These are phyloP conservation scores for Tripidium arundinaceum DNA, from an alignment of 202 grass and related monocot genomes.

Conservation along the genomic window DNA sequence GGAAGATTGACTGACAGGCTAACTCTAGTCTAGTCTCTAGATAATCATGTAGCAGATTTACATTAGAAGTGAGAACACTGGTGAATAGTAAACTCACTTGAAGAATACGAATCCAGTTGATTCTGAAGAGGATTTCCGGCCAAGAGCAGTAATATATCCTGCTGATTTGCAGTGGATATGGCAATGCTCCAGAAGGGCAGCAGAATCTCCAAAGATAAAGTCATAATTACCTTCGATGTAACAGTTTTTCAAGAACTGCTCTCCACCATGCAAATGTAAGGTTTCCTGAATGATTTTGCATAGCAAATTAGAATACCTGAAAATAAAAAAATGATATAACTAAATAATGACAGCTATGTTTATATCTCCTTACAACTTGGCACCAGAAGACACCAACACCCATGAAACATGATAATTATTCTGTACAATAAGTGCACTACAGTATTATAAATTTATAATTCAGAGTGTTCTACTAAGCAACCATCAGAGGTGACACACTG, in stretches of 20 bases:
- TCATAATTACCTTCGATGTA: conserved; percentile 89
- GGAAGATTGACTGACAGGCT: background rate
- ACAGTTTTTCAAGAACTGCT: conserved; percentile 86
- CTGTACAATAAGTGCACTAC: background rate
- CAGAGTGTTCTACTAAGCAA: background rate
- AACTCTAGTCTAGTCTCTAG: background rate
- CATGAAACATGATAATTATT: background rate
- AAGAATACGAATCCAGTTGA: conserved; percentile 88
- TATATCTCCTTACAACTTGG: background rate
- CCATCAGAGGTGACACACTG: background rate
- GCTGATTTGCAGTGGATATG: conserved; percentile 82
- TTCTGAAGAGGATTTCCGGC: conserved; percentile 73
- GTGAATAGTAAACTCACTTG: conserved; percentile 38
- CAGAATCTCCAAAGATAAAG: conserved; percentile 87
- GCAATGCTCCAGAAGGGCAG: conserved; percentile 85
- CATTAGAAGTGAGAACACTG: background rate
- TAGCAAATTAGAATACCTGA: background rate
- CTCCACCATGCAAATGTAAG: conserved; percentile 72
- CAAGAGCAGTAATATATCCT: conserved; percentile 85
- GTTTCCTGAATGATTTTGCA: conserved; percentile 52
- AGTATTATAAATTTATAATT: background rate
- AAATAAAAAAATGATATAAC: background rate
- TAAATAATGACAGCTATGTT: background rate
- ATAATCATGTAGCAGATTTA: background rate
- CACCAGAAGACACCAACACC: background rate